Conservation (phyloP, 805 yeast species). For the Cyberlindnera mrakii region DNA sequence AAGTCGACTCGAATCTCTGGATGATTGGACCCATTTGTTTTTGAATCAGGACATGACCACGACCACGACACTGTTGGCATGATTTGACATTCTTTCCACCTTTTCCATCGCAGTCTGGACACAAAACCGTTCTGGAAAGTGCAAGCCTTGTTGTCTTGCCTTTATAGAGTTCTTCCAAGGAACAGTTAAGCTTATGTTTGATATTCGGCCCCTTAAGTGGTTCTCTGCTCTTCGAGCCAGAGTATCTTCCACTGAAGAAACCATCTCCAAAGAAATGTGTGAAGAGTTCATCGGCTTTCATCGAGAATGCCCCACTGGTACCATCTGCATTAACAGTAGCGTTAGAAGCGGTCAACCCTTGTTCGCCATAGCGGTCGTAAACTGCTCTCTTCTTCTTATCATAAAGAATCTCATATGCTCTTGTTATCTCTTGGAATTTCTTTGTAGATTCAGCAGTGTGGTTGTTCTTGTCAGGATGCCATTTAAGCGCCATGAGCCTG, state of each 20-base stretch:
- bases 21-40: constrained; percentile 39
- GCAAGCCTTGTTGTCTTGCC: constrained; percentile 55
- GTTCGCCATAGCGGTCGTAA: constrained; percentile 87
- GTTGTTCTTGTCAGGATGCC: constrained; percentile 80
- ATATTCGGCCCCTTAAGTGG: constrained; percentile 45
- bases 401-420: constrained; percentile 78
- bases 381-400: constrained; percentile 80
- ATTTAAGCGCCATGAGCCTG: constrained; percentile 56
- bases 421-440: constrained; percentile 82
- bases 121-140: constrained; percentile 43
- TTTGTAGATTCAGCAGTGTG: constrained; percentile 82
- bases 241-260: constrained; percentile 5
- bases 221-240: constrained; percentile 10
- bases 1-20: constrained; percentile 38
- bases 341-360: constrained; percentile 70
- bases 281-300: constrained; percentile 25
- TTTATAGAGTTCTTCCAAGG: constrained; percentile 48
- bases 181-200: constrained; percentile 45
- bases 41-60: constrained; percentile 35
- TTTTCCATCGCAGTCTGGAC: constrained; percentile 44
- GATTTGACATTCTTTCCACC: constrained; percentile 35
- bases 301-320: constrained; percentile 3
- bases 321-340: constrained; percentile 18
- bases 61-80: constrained; percentile 37
- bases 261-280: constrained; percentile 27